Evolutionary conservation across 129 eudicot species (phyloP).

Genomic region (Helichrysum umbraculigerum): DNA sequence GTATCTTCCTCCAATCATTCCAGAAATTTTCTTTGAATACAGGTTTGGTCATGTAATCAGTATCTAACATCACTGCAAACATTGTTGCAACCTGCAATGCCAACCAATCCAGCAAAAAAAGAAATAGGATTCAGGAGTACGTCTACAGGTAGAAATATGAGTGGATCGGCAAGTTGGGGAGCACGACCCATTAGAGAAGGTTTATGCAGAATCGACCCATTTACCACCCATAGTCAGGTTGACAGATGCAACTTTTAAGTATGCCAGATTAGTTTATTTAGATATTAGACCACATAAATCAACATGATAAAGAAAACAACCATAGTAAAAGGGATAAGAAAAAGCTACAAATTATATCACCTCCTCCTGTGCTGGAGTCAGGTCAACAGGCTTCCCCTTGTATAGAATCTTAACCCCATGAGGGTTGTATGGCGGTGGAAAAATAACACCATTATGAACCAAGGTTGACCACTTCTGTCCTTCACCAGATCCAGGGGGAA

Average conservation of each 20-base stretch:
- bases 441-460: conserved; percentile 92
- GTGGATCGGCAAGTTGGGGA: not conserved
- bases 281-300: not conserved
- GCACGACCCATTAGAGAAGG: not conserved
- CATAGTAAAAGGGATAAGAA: conserved; percentile 3
- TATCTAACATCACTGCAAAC: conserved; percentile 95
- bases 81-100: conserved; percentile 86
- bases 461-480: conserved; percentile 97
- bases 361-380: conserved; percentile 98
- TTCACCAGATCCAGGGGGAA: conserved; percentile 91
- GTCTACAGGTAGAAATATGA: not conserved
- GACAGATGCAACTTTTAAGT: not conserved
- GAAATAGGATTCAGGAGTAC: not conserved
- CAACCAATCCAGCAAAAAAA: conserved; percentile 17
- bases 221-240: not conserved
- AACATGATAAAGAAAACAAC: conserved; percentile 1
- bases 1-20: conserved; percentile 83
- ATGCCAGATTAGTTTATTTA: not conserved
- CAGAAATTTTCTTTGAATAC: conserved; percentile 81
- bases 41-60: conserved; percentile 80
- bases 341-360: conserved; percentile 32
- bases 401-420: conserved; percentile 92
- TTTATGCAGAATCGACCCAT: not conserved
- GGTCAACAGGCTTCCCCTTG: conserved; percentile 73
- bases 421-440: conserved; percentile 92